Conservation (phyloP, 2,329 filamentous ascomycete species). For the Cladosporium sp. region DNA sequence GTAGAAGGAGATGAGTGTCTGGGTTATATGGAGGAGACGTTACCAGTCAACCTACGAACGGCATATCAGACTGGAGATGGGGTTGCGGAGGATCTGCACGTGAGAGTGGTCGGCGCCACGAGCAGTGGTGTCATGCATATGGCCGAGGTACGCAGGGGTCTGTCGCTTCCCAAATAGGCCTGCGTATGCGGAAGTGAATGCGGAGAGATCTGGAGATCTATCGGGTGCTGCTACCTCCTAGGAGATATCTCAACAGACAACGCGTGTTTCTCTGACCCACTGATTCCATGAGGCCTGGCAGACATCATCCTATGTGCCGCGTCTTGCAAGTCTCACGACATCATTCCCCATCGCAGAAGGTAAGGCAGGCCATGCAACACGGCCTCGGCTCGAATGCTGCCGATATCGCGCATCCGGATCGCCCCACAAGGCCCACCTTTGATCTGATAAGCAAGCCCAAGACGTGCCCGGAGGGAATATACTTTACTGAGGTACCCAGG, state of each 20-base stretch:
- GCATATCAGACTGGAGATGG: constrained; percentile 1
- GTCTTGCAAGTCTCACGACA: too few relatives aligned
- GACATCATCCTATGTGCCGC: too few relatives aligned
- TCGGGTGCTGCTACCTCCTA: too few relatives aligned
- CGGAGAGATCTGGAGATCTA: background rate
- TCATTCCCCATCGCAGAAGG: too few relatives aligned
- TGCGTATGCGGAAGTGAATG: constrained; percentile 2
- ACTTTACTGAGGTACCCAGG: too few relatives aligned
- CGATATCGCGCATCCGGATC: background rate
- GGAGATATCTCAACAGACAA: too few relatives aligned
- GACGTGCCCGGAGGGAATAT: too few relatives aligned
- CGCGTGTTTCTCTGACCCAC: too few relatives aligned
- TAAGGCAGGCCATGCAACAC: too few relatives aligned
- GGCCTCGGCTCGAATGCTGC: background rate
- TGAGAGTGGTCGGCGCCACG: constrained; percentile 10
- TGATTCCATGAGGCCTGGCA: too few relatives aligned
- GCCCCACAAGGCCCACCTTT: background rate
- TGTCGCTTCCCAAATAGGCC: background rate
- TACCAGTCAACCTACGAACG: background rate
- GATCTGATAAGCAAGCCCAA: background rate
- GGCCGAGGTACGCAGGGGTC: constrained; percentile 4
- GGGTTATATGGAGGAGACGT: background rate
- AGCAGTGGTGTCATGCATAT: constrained; percentile 1
- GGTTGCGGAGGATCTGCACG: constrained; percentile 9
- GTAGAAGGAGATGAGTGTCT: background rate